phyloP scores from a whole-genome alignment of 495 filamentous ascomycete genomes.

The Talaromyces borbonicus region DNA sequence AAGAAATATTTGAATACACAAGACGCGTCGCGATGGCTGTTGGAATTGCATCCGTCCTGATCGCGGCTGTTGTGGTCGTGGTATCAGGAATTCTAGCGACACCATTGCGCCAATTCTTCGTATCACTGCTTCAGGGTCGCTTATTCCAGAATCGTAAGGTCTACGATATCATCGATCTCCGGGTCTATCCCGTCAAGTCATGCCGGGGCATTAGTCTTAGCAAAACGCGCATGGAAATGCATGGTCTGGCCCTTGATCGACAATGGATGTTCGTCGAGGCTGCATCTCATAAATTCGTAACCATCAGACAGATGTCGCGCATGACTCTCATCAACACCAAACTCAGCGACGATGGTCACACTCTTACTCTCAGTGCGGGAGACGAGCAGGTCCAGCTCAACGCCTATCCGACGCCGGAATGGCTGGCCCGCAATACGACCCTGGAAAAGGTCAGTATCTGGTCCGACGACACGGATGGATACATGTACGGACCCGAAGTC shows the following conservation, averaged over 20 bases:
- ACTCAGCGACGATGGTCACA: constrained; percentile 17
- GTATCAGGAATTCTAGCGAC: too few relatives aligned
- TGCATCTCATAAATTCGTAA: constrained; percentile 26
- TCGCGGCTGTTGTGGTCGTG: not conserved
- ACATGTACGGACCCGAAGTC: constrained; percentile 23
- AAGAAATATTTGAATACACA: too few relatives aligned
- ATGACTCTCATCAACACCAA: constrained; percentile 35
- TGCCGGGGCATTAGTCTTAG: constrained; percentile 69
- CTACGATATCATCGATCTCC: constrained; percentile 40
- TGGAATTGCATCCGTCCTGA: too few relatives aligned
- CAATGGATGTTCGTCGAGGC: constrained; percentile 39
- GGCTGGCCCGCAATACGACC: constrained; percentile 24
- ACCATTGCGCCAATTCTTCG: not conserved
- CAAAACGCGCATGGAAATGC: constrained; percentile 51
- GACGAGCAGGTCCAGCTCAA: constrained; percentile 11
- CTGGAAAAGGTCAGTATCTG: constrained; percentile 28
- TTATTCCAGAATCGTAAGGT: not conserved
- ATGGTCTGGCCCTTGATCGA: constrained; percentile 76
- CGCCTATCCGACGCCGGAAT: constrained; percentile 19
- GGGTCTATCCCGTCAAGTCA: constrained; percentile 85
- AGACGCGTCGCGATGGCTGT: too few relatives aligned
- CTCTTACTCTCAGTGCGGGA: constrained; percentile 20
- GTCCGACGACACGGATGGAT: constrained; percentile 31
- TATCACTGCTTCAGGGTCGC: not conserved
- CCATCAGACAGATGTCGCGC: constrained; percentile 32